Base-by-base conservation (phyloP, 2,329 filamentous ascomycete genomes). In the Didymella glomerata region DNA sequence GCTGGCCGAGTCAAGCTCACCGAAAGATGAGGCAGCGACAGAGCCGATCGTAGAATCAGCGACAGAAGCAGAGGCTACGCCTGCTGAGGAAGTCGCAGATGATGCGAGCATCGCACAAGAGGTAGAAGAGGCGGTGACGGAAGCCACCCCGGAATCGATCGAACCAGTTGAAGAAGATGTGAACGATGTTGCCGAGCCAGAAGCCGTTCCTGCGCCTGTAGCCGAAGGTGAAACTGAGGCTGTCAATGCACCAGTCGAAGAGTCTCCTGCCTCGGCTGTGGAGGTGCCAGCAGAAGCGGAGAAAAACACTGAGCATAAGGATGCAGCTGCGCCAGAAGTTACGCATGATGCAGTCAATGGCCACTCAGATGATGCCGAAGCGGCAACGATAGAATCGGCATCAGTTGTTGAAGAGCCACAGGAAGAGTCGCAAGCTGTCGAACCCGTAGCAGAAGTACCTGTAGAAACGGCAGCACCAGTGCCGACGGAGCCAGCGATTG, bases 11-110 rank as follows among this genome's bases (percentile, higher is more conserved):
- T 3, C 41, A 18, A 54, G 25, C 22, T 36, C 28, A 32, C 25
- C 51, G 41, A 49, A 61, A 59, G 62, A 63, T 28, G 64, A 66
- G 45, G 55, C 51, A 3, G 46, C 5, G 18, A 22, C 48, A 22
- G 51, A 60, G 30, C 34, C 45, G 40, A 20, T 42, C 10, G 30
- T 30, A 18, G 48, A 57, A n/a, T 27, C 57, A 22, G 40, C 28
- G 14, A 13, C 34, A 32, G 48, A 48, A 27, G 27, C 14, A 6
- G 51, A 48, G 13, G 25, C 42, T 36, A 11, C 46, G 27, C 22
- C 38, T 30, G 36, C 30, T 30, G 25, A 52, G 22, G 51, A 40
- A 34, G 8, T 47, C 2, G 44, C 18, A 8, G 42, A 51, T 14
- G 51, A 51, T 18, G 28, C 24, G 9, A 34, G 7, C 10, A 22